Conservation (phyloP, 225 moss, liverwort and hornwort genomes). For the Neckera pumila region DNA sequence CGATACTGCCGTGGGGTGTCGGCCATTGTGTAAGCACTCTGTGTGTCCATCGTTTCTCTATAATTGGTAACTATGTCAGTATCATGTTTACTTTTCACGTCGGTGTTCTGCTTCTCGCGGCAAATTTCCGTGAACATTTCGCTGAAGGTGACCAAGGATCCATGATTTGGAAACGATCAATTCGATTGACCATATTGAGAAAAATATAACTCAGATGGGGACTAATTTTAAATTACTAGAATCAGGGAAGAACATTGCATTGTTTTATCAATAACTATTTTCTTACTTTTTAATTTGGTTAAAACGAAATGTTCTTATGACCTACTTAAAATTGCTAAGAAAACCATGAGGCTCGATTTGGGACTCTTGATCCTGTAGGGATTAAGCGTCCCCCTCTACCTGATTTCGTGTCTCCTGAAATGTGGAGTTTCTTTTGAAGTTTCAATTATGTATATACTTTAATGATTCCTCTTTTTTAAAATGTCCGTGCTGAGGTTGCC, state of each 20-base stretch:
- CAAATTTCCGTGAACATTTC: background rate
- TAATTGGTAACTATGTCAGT: background rate
- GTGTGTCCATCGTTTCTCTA: background rate
- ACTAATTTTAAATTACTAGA: background rate
- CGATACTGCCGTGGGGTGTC: slow-evolving; percentile 94
- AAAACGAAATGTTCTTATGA: background rate
- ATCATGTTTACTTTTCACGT: background rate
- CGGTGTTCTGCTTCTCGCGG: background rate
- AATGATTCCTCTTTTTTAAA: background rate
- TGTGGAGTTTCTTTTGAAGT: background rate
- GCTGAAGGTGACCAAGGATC: background rate
- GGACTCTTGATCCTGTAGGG: background rate
- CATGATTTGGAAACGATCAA: background rate
- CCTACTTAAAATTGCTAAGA: background rate
- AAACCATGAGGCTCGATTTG: background rate
- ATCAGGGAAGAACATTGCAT: background rate
- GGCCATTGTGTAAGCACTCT: slow-evolving; percentile 78
- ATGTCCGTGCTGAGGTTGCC: background rate
- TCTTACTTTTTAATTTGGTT: background rate
- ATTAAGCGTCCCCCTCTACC: background rate
- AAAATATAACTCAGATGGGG: background rate
- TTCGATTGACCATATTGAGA: background rate
- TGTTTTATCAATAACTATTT: too few species aligned
- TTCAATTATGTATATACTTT: background rate
- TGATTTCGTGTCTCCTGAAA: background rate